phyloP scores from a whole-genome alignment of 2,329 filamentous ascomycete genomes.

The Aspergillus japonicus region DNA sequence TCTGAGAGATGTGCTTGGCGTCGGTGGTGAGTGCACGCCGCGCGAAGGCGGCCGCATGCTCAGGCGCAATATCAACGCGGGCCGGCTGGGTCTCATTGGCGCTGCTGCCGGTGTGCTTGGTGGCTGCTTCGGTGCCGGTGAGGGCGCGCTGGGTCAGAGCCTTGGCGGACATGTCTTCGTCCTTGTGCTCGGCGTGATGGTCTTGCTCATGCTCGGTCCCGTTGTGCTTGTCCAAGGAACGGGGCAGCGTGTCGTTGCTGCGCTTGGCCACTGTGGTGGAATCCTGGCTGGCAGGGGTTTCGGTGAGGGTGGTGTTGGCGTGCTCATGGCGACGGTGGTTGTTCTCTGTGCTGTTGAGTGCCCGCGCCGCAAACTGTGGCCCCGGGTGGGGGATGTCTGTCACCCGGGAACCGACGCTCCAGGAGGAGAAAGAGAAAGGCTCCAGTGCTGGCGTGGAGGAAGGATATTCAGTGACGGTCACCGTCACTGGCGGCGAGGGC shows the following conservation, averaged over 20 bases:
- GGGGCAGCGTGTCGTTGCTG: not conserved
- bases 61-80: not conserved
- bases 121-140: not conserved
- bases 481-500: conserved; percentile 23
- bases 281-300: not conserved
- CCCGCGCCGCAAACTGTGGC: conserved; percentile 1
- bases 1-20: not conserved
- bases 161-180: not conserved
- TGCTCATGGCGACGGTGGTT: not conserved
- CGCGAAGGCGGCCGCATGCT: not conserved
- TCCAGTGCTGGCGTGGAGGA: conserved; percentile 22
- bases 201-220: not conserved
- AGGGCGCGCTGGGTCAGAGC: not conserved
- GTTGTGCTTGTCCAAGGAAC: not conserved
- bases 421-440: conserved; percentile 18
- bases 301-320: conserved; percentile 8
- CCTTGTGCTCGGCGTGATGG: not conserved
- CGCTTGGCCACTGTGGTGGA: not conserved
- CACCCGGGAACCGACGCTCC: not conserved
- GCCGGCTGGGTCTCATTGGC: not conserved
- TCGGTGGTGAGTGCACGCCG: not conserved
- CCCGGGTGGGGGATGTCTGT: not conserved
- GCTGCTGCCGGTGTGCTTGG: not conserved
- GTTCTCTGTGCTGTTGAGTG: conserved; percentile 6
- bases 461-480: conserved; percentile 22